A percentile compares a stretch with the other conserved stretches of the same genome.
These are phyloP conservation scores for Sesbania bispinosa DNA, from an alignment of 306 rosid species.

Conservation along the genomic window DNA sequence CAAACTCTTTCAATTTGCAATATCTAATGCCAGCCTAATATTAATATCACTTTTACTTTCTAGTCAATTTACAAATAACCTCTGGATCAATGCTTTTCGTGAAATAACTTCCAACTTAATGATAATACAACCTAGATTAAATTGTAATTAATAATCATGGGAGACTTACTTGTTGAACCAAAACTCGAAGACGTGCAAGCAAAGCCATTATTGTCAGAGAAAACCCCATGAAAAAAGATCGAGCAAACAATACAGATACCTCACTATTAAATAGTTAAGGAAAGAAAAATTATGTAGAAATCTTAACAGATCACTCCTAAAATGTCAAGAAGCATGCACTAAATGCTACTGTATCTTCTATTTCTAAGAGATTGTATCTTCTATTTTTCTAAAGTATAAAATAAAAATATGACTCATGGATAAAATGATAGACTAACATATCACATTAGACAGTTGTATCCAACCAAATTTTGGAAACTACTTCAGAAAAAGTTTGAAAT, in stretches of 20 bases:
- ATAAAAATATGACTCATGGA: background rate
- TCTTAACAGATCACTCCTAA: background rate
- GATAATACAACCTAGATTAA: background rate
- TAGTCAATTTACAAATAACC: background rate
- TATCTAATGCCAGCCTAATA: background rate
- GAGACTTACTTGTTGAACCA: conserved; percentile 76
- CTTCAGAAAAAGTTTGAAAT: background rate
- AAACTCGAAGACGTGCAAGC: conserved; percentile 76
- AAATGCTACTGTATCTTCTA: background rate
- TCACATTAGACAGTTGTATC: background rate
- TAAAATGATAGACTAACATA: background rate
- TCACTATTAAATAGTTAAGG: conserved; percentile 70
- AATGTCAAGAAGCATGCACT: background rate
- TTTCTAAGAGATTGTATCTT: background rate
- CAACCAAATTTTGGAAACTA: background rate
- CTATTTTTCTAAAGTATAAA: background rate
- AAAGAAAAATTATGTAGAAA: background rate
- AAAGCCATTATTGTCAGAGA: conserved; percentile 67
- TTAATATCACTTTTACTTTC: background rate
- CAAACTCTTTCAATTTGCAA: background rate
- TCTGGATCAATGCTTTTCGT: background rate
- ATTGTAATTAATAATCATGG: conserved; percentile 2
- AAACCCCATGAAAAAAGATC: conserved; percentile 70
- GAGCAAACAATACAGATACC: conserved; percentile 77
- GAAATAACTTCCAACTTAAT: background rate